Conservation (phyloP, 2,329 filamentous ascomycete species). For the Botrytis tulipae region DNA sequence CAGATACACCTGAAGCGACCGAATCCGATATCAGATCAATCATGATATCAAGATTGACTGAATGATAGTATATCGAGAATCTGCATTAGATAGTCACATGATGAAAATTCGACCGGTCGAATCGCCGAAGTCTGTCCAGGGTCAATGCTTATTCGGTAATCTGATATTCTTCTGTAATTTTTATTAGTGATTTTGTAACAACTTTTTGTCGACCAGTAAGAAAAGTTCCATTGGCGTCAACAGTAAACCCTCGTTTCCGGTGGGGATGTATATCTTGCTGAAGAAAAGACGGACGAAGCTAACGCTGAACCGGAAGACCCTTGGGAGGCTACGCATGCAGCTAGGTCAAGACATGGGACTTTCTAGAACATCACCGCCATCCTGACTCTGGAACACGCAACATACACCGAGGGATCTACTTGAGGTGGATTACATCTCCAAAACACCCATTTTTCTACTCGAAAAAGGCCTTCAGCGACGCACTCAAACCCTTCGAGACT, state of each 20-base stretch:
- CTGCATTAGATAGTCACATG: not conserved
- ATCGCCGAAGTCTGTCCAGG: not conserved
- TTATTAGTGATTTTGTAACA: not conserved
- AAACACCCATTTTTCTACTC: not conserved
- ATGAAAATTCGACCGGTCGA: not conserved
- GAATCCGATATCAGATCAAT: not conserved
- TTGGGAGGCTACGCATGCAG: not conserved
- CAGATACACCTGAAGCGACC: not conserved
- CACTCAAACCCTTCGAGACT: not conserved
- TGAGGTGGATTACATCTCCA: not conserved
- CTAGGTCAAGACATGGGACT: not conserved
- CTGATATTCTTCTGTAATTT: not conserved
- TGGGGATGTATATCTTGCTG: not conserved
- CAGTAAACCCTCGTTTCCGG: not conserved
- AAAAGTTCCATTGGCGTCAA: not conserved
- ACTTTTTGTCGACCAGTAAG: not conserved
- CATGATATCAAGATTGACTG: not conserved
- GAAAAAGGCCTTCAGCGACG: not conserved
- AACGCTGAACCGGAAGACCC: not conserved
- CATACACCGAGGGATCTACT: not conserved
- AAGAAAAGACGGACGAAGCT: not conserved
- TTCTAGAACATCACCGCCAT: not conserved
- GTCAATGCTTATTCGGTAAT: not conserved
- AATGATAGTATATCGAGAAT: not conserved
- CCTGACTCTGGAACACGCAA: not conserved